Evolutionary conservation across 2,329 filamentous ascomycete genomes (phyloP).

Genomic region (Neospermospora avenae): DNA sequence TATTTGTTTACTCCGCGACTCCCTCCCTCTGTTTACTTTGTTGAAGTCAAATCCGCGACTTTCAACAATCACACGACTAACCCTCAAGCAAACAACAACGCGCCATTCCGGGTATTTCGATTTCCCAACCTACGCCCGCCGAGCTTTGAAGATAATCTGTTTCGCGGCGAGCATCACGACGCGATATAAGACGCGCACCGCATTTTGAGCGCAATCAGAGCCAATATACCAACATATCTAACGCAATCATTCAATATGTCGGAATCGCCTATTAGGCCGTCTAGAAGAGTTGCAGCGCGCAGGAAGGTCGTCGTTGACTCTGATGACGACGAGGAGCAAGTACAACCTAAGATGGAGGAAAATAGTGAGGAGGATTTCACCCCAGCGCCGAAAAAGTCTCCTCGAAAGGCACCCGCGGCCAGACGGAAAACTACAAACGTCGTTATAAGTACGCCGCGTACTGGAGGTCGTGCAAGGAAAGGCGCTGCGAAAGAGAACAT

Average conservation of each 20-base stretch:
- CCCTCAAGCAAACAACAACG: slow-evolving; percentile 12
- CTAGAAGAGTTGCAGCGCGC: slow-evolving; percentile 59
- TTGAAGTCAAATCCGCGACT: not conserved
- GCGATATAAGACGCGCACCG: not conserved
- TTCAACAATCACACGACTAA: slow-evolving; percentile 13
- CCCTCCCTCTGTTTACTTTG: slow-evolving; percentile 1
- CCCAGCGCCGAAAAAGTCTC: slow-evolving; percentile 55
- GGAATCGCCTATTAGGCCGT: slow-evolving; percentile 49
- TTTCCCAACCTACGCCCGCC: too few species aligned
- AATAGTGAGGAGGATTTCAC: slow-evolving; percentile 76
- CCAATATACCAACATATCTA: not conserved
- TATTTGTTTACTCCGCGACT: slow-evolving; percentile 11
- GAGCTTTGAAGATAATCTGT: not conserved
- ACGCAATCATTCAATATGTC: slow-evolving; percentile 23
- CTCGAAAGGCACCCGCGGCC: slow-evolving; percentile 52
- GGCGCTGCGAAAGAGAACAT: slow-evolving; percentile 43
- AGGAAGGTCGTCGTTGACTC: slow-evolving; percentile 75
- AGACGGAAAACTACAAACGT: slow-evolving; percentile 44
- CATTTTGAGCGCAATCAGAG: not conserved
- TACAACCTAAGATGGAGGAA: slow-evolving; percentile 56
- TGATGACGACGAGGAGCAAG: slow-evolving; percentile 70
- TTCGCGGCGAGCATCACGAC: not conserved
- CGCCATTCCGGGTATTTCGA: slow-evolving; percentile 7
- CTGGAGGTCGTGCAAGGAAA: slow-evolving; percentile 41
- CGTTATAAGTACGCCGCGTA: slow-evolving; percentile 27